These are phyloP conservation scores for Acacia melanoxylon DNA, from an alignment of 306 rosid genomes.

Conservation along the genomic window DNA sequence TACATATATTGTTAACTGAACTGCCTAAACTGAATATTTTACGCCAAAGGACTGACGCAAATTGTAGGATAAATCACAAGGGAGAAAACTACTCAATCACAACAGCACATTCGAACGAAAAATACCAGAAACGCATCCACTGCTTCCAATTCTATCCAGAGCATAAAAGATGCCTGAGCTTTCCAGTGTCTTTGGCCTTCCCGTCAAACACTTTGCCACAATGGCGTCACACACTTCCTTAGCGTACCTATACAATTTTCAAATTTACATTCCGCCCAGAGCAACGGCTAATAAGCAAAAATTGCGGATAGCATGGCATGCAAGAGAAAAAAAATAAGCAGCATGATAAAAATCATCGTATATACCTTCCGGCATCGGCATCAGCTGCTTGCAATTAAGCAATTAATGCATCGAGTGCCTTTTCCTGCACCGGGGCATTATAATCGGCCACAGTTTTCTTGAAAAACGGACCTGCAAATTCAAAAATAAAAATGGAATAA, in stretches of 20 bases:
- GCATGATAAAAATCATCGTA: neutral
- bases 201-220: slow-evolving; percentile 93
- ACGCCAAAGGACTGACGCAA: slow-evolving; percentile 15
- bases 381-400: slow-evolving; percentile 92
- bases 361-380: slow-evolving; percentile 89
- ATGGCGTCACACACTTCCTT: slow-evolving; percentile 92
- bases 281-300: slow-evolving; percentile 7
- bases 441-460: slow-evolving; percentile 89
- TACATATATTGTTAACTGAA: neutral
- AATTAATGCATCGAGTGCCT: slow-evolving; percentile 93
- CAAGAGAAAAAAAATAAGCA: neutral
- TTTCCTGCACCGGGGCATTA: slow-evolving; percentile 98
- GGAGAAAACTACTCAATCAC: slow-evolving; percentile 14
- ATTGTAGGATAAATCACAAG: slow-evolving; percentile 6
- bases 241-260: slow-evolving; percentile 52
- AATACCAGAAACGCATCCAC: slow-evolving; percentile 89
- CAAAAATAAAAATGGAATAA: slow-evolving; percentile 4
- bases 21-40: neutral
- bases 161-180: slow-evolving; percentile 91
- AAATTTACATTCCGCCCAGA: slow-evolving; percentile 23
- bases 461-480: slow-evolving; percentile 66
- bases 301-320: slow-evolving; percentile 8
- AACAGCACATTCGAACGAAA: slow-evolving; percentile 23
- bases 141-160: slow-evolving; percentile 98
- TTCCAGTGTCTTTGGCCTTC: slow-evolving; percentile 98